These are phyloP conservation scores for Tylopilus plumbeoviolaceoides DNA, from an alignment of 768 basidiomycete species.

Conservation along the genomic window DNA sequence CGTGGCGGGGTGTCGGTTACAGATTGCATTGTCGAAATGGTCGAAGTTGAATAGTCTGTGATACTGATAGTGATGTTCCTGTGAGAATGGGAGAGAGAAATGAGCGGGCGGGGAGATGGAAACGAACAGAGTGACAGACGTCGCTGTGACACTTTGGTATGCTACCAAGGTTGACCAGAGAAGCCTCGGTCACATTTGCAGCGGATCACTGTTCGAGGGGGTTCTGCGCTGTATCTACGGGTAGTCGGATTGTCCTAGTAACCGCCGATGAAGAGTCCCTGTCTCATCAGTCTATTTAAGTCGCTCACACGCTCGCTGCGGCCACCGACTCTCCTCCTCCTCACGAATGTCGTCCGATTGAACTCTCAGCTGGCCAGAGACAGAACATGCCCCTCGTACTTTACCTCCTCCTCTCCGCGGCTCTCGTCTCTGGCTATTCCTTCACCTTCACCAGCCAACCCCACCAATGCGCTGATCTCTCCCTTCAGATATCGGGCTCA, in stretches of 20 bases:
- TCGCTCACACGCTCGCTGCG: neutral
- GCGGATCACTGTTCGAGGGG: neutral
- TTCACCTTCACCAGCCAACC: conserved; percentile 46
- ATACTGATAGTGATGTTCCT: conserved; percentile 15
- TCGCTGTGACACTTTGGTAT: neutral
- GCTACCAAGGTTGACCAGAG: neutral
- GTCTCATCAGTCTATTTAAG: conserved; percentile 5
- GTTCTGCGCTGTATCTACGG: neutral
- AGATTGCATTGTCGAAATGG: conserved; percentile 19
- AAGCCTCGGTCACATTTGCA: no score
- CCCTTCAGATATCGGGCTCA: conserved; percentile 54
- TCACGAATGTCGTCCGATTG: conserved; percentile 8
- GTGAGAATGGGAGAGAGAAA: neutral
- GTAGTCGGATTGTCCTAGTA: neutral
- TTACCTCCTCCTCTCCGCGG: conserved; percentile 20
- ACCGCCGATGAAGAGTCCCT: neutral
- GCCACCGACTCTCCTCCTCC: neutral
- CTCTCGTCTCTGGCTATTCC: conserved; percentile 36
- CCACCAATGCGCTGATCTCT: conserved; percentile 62
- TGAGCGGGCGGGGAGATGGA: conserved; percentile 7
- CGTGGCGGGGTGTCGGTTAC: conserved; percentile 55
- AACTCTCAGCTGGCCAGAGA: neutral
- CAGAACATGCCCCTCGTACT: conserved; percentile 14
- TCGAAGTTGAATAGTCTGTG: conserved; percentile 15
- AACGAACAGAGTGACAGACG: neutral